A percentile compares a stretch with the other conserved stretches of the same genome.
Conservation (phyloP, 2,329 filamentous ascomycete species). For the Cercospora brassicicola region DNA sequence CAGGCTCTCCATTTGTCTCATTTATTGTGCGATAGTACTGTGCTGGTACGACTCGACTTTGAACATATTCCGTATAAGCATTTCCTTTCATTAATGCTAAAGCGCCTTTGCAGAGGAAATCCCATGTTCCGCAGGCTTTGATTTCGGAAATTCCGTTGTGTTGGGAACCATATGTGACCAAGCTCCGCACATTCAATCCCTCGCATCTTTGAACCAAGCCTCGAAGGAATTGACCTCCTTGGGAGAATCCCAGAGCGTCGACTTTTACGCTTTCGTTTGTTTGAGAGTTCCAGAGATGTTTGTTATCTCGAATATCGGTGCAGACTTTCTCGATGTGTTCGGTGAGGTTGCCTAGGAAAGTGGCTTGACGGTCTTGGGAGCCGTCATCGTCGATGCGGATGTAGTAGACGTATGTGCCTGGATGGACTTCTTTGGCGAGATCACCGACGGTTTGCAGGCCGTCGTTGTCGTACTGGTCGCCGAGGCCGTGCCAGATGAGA, state of each 20-base stretch:
- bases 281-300: conserved; percentile 45
- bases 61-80: conserved; percentile 77
- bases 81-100: conserved; percentile 76
- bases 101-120: conserved; percentile 79
- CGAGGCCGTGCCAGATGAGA: conserved; percentile 90
- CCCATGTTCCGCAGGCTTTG: conserved; percentile 66
- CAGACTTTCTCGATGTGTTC: conserved; percentile 76
- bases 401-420: conserved; percentile 80
- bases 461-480: conserved; percentile 72
- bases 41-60: conserved; percentile 79
- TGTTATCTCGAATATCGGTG: conserved; percentile 67
- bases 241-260: conserved; percentile 91
- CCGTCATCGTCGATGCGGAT: conserved; percentile 69
- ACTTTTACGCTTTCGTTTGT: conserved; percentile 56
- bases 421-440: conserved; percentile 71
- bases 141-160: conserved; percentile 91
- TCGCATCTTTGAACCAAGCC: conserved; percentile 89
- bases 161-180: conserved; percentile 87
- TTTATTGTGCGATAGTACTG: conserved; percentile 83
- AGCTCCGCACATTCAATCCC: conserved; percentile 73
- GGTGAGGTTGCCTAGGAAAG: conserved; percentile 88
- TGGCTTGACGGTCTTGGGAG: conserved; percentile 71
- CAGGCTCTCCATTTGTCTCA: conserved; percentile 55
- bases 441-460: conserved; percentile 70
- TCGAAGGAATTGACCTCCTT: conserved; percentile 94